These are phyloP conservation scores for Diplodia intermedia DNA, from an alignment of 2,329 filamentous ascomycete species.

Conservation along the genomic window DNA sequence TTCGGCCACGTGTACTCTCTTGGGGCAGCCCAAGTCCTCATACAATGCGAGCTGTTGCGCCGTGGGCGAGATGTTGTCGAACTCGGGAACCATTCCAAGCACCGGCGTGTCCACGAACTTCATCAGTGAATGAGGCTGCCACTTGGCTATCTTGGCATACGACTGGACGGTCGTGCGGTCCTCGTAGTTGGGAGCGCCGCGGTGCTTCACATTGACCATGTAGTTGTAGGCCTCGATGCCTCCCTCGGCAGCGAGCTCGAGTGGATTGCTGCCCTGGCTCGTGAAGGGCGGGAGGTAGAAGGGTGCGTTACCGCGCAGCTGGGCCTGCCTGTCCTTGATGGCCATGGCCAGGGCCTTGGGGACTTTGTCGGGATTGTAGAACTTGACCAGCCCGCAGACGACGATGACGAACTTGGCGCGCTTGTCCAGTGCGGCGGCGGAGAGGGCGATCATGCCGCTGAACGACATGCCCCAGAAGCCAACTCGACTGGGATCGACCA, in stretches of 20 bases:
- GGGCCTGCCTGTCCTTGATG: slow-evolving; percentile 1
- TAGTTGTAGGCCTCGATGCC: slow-evolving; percentile 7
- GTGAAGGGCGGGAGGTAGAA: slow-evolving; percentile 49
- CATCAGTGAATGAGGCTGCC: slow-evolving; percentile 29
- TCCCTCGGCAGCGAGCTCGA: slow-evolving; percentile 32
- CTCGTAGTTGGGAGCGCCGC: slow-evolving; percentile 32
- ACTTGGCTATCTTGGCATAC: slow-evolving; percentile 39
- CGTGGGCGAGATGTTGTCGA: slow-evolving; percentile 38
- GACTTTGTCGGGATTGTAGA: slow-evolving; percentile 30
- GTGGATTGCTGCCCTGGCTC: slow-evolving; percentile 48
- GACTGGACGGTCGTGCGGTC: slow-evolving; percentile 42
- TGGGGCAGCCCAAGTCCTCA: slow-evolving; percentile 37
- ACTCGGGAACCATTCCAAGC: slow-evolving; percentile 41
- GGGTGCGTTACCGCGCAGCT: slow-evolving; percentile 49
- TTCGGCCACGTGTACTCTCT: slow-evolving; percentile 37
- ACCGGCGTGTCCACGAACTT: slow-evolving; percentile 40
- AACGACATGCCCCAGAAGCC: slow-evolving; percentile 51
- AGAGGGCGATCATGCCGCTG: slow-evolving; percentile 38
- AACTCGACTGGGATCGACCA: slow-evolving; percentile 43
- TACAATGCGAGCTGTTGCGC: slow-evolving; percentile 38
- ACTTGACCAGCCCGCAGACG: slow-evolving; percentile 37
- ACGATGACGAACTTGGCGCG: slow-evolving; percentile 42
- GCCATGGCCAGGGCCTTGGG: slow-evolving; percentile 36
- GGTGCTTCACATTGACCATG: neutral
- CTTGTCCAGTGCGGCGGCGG: slow-evolving; percentile 43